Evolutionary conservation across 2,329 filamentous ascomycete genomes (phyloP).

Genomic region (Monosporascus sp.): DNA sequence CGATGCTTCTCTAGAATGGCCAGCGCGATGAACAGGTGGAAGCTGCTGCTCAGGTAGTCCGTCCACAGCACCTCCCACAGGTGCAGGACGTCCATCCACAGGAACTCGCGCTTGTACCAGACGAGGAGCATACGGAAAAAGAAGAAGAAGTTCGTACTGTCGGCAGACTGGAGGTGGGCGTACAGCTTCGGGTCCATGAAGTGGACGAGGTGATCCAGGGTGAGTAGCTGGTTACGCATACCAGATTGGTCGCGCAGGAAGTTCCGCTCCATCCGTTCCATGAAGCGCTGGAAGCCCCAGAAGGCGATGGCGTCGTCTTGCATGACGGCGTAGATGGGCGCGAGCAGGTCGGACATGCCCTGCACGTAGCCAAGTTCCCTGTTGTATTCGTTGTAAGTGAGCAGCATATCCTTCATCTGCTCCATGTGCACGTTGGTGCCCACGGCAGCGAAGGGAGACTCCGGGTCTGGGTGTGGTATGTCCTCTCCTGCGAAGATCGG

Average conservation of each 20-base stretch:
- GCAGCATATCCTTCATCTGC: conserved; percentile 98
- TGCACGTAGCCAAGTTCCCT: conserved; percentile 93
- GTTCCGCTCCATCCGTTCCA: conserved; percentile 97
- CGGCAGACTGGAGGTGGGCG: conserved; percentile 78
- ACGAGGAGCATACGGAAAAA: conserved; percentile 99
- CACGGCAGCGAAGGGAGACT: conserved; percentile 85
- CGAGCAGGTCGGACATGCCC: conserved; percentile 95
- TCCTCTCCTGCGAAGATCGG: conserved; percentile 96
- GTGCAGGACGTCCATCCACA: conserved; percentile 78
- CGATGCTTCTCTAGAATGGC: conserved; percentile 93
- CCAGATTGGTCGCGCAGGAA: conserved; percentile 93
- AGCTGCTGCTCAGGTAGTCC: conserved; percentile 80
- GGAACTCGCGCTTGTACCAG: conserved; percentile 98
- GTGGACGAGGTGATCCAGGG: conserved; percentile 89
- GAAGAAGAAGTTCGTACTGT: conserved; percentile 99
- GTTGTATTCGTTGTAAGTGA: conserved; percentile 99
- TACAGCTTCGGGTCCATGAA: conserved; percentile 96
- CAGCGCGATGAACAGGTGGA: conserved; percentile 89
- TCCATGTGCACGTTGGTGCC: conserved; percentile 97
- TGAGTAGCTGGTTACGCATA: conserved; percentile 87
- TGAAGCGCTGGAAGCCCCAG: conserved; percentile 93
- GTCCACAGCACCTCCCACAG: conserved; percentile 96
- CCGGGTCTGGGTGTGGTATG: conserved; percentile 91
- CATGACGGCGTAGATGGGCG: conserved; percentile 93
- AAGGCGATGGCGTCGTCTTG: conserved; percentile 97